These are phyloP conservation scores for Gossypium trilobum DNA, from an alignment of 441 rosid genomes.

Conservation along the genomic window DNA sequence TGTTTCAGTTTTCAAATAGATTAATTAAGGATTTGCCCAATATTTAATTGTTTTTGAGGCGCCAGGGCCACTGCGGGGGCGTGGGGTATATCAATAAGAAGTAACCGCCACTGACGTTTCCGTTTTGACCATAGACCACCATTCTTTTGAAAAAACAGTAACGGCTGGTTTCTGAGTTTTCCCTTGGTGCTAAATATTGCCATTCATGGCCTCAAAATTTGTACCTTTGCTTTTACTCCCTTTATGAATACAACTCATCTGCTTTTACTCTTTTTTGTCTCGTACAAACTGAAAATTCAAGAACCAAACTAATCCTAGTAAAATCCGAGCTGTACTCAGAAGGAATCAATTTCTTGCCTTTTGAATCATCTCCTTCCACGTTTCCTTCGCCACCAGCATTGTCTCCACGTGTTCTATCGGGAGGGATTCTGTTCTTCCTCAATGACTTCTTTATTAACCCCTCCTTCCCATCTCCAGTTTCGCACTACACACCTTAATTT, in stretches of 20 bases:
- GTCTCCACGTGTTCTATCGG: constrained; percentile 11
- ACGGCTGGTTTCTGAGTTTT: constrained; percentile 10
- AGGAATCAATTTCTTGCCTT: constrained; percentile 10
- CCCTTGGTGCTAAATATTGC: background rate
- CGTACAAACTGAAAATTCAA: background rate
- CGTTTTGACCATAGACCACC: background rate
- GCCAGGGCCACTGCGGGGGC: background rate
- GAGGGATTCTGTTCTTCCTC: constrained; percentile 2
- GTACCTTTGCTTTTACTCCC: background rate
- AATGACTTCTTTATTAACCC: background rate
- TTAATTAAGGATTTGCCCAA: no score
- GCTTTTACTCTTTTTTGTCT: constrained; percentile 16
- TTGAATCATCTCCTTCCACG: background rate
- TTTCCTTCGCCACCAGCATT: constrained; percentile 4
- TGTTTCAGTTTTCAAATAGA: no score
- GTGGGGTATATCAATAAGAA: background rate
- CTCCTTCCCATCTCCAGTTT: background rate
- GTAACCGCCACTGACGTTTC: background rate
- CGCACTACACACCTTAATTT: background rate
- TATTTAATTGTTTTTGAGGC: background rate
- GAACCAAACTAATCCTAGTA: background rate
- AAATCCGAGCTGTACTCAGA: constrained; percentile 4
- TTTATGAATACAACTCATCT: constrained; percentile 5
- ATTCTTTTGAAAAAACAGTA: background rate
- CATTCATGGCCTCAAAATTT: background rate